A percentile compares a stretch with the other conserved stretches of the same genome.
phyloP scores from a whole-genome alignment of 2,329 filamentous ascomycete species.

The Penicillium sp. region DNA sequence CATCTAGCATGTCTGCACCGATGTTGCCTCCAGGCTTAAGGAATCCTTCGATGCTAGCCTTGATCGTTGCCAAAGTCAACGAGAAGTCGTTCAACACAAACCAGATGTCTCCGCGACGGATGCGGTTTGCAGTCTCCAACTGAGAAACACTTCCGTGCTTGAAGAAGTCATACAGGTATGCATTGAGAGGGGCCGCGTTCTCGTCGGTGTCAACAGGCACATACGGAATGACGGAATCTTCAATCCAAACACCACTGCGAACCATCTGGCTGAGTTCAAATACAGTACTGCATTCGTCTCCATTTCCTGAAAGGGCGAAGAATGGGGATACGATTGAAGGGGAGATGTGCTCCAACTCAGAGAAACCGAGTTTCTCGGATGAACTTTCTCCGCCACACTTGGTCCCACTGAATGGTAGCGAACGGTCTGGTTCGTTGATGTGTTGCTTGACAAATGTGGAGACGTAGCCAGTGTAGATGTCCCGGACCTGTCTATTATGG shows the following conservation, averaged over 20 bases:
- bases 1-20: slow-evolving; percentile 22
- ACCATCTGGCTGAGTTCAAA: slow-evolving; percentile 65
- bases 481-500: slow-evolving; percentile 65
- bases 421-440: slow-evolving; percentile 52
- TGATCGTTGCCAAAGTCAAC: slow-evolving; percentile 44
- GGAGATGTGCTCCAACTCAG: neutral
- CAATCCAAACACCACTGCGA: slow-evolving; percentile 69
- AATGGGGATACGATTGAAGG: slow-evolving; percentile 52
- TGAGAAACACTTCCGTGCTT: slow-evolving; percentile 65
- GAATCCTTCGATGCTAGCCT: slow-evolving; percentile 33
- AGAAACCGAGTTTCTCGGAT: neutral
- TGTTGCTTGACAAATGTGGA: slow-evolving; percentile 67
- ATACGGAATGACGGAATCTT: slow-evolving; percentile 69
- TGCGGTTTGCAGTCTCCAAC: slow-evolving; percentile 63
- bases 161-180: slow-evolving; percentile 68
- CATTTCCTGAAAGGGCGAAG: slow-evolving; percentile 66
- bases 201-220: slow-evolving; percentile 61
- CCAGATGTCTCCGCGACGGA: slow-evolving; percentile 68
- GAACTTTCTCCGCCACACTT: slow-evolving; percentile 18
- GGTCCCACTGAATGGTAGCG: slow-evolving; percentile 59
- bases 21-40: slow-evolving; percentile 21
- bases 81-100: slow-evolving; percentile 68
- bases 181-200: slow-evolving; percentile 42
- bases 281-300: slow-evolving; percentile 63
- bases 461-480: slow-evolving; percentile 67